These are phyloP conservation scores for Naganishia albida DNA, from an alignment of 1,284 basidiomycete species.

Conservation along the genomic window DNA sequence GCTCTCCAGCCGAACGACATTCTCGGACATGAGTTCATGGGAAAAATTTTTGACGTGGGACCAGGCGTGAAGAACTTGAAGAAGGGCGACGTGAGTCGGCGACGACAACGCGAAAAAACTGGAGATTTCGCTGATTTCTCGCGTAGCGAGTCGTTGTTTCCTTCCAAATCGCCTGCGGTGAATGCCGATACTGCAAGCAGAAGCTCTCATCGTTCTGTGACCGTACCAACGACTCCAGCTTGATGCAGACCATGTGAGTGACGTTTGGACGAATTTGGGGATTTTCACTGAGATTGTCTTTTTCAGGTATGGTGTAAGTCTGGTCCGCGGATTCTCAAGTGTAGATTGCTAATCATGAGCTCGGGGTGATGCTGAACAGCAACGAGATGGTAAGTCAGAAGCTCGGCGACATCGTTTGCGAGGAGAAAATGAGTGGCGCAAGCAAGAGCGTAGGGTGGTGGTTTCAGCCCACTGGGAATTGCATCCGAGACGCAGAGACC, in stretches of 20 bases:
- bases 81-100: conserved; percentile 57
- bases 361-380: neutral
- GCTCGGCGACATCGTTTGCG: neutral
- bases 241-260: conserved; percentile 56
- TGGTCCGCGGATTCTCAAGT: neutral
- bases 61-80: conserved; percentile 64
- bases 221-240: conserved; percentile 65
- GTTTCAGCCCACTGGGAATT: neutral
- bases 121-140: neutral
- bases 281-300: neutral
- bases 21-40: conserved; percentile 66
- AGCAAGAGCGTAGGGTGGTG: no score
- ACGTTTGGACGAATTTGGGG: neutral
- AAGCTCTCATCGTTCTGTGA: conserved; percentile 73
- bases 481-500: neutral
- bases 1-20: conserved; percentile 54
- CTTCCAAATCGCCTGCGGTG: conserved; percentile 76
- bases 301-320: conserved; percentile 29
- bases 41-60: conserved; percentile 57
- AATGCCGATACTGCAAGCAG: conserved; percentile 71
- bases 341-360: neutral
- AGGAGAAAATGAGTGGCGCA: no score
- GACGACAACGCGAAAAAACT: neutral
- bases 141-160: conserved; percentile 64
- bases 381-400: conserved; percentile 23